Percentiles rank a stretch among this genome's conserved stretches.
Evolutionary conservation across 1,139 yeast genomes (phyloP).

Genomic region (Eremothecium cymbalariae): DNA sequence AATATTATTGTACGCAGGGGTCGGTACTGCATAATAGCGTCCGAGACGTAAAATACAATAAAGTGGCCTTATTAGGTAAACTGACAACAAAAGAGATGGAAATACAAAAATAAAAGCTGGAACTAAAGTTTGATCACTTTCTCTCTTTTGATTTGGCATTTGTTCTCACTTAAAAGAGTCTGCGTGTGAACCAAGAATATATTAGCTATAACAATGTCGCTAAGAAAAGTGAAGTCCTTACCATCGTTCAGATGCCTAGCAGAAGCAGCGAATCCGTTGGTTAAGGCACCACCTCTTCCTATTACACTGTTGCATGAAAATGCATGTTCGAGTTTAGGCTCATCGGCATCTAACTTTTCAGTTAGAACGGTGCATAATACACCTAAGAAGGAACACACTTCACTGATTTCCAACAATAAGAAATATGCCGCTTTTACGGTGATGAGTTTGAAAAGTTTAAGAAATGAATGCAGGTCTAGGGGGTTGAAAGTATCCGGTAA

Average conservation of each 20-base stretch:
- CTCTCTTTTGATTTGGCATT: no score
- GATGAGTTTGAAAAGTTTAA: conserved; percentile 43
- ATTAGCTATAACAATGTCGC: conserved; percentile 17
- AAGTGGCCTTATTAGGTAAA: no score
- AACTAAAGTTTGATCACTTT: no score
- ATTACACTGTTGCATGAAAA: neutral
- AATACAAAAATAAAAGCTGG: no score
- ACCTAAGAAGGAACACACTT: conserved; percentile 32
- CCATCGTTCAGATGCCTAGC: conserved; percentile 29
- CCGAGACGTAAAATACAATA: no score
- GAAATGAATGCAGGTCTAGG: conserved; percentile 46
- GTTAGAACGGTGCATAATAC: conserved; percentile 38
- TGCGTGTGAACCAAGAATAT: no score
- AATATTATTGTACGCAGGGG: no score
- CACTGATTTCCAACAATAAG: conserved; percentile 28
- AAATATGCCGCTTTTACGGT: conserved; percentile 26
- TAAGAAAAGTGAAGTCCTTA: conserved; percentile 34
- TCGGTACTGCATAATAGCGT: no score
- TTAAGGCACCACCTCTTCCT: conserved; percentile 5
- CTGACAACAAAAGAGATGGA: no score
- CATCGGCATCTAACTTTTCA: conserved; percentile 2
- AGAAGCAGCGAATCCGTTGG: conserved; percentile 6
- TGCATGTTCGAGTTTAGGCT: neutral
- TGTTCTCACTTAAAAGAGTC: no score
- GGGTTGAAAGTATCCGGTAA: conserved; percentile 50